Evolutionary conservation across 441 rosid species (phyloP).

Genomic region (Erodium trifolium): DNA sequence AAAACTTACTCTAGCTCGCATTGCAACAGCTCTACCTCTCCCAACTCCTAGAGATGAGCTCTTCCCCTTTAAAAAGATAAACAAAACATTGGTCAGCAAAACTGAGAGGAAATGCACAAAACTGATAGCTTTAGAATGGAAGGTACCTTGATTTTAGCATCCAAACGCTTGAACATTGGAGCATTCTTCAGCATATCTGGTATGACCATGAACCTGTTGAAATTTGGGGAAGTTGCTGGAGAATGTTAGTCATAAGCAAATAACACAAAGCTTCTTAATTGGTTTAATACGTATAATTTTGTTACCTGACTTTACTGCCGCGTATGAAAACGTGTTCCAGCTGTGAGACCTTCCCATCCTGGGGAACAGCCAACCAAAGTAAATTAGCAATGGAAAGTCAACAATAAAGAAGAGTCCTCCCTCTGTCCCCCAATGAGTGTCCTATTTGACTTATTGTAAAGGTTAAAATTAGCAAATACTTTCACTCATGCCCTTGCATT

Average conservation of each 20-base stretch:
- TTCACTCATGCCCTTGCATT: neutral
- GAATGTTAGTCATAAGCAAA: neutral
- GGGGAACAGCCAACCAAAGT: conserved; percentile 13
- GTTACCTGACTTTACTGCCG: conserved; percentile 80
- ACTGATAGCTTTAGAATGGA: neutral
- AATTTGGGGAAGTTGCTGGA: conserved; percentile 8
- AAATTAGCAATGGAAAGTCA: neutral
- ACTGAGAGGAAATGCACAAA: neutral
- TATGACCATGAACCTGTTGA: conserved; percentile 89
- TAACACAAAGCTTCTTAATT: neutral
- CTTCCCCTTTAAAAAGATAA: conserved; percentile 64
- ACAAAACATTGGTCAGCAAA: conserved; percentile 9
- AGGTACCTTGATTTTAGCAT: conserved; percentile 8
- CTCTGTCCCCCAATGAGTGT: neutral
- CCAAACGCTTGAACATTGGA: conserved; percentile 29
- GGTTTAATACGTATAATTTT: neutral
- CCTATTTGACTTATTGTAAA: neutral
- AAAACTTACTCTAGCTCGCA: conserved; percentile 86
- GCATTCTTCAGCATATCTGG: conserved; percentile 98
- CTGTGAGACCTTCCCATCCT: conserved; percentile 96
- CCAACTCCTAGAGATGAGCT: conserved; percentile 95
- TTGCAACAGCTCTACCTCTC: conserved; percentile 92
- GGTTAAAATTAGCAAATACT: neutral
- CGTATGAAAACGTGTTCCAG: conserved; percentile 97
- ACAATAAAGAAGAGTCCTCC: neutral